Percentiles rank a stretch among this genome's conserved stretches.
Conservation (phyloP, 1,139 yeast species). For the Magnusiomyces magnusii region DNA sequence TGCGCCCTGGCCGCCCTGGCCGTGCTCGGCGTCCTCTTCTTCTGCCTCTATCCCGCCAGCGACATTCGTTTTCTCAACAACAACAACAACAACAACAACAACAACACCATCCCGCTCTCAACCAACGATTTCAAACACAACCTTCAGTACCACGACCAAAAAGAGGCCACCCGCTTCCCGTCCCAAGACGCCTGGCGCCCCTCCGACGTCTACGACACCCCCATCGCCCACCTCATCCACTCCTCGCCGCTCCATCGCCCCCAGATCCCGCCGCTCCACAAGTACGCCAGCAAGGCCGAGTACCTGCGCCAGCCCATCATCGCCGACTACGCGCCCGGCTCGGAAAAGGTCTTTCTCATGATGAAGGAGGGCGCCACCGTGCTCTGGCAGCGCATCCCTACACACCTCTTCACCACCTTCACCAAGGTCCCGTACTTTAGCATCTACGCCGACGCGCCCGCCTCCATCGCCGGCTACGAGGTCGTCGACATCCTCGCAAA, state of each 20-base stretch:
- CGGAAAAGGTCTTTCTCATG: slow-evolving; percentile 30
- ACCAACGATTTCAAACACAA: not conserved
- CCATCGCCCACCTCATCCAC: not conserved
- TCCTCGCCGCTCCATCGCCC: not conserved
- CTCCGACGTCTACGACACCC: slow-evolving; percentile 6
- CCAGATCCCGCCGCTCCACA: not conserved
- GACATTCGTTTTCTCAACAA: not conserved
- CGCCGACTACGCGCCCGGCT: slow-evolving; percentile 24
- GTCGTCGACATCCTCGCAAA: slow-evolving; percentile 31
- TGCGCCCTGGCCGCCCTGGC: not conserved
- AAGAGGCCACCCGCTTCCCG: not conserved
- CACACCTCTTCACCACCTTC: slow-evolving; percentile 33
- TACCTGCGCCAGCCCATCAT: slow-evolving; percentile 24
- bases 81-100: not conserved
- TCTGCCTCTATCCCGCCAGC: not conserved
- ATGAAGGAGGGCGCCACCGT: slow-evolving; percentile 35
- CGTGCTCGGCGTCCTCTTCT: not conserved
- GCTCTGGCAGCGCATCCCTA: slow-evolving; percentile 34
- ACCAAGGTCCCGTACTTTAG: slow-evolving; percentile 33
- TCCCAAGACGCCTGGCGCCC: slow-evolving; percentile 16
- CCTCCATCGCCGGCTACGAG: slow-evolving; percentile 30
- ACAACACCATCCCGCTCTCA: not conserved
- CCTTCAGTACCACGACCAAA: not conserved
- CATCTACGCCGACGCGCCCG: slow-evolving; percentile 32
- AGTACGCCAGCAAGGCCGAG: slow-evolving; percentile 12